A percentile compares a stretch with the other conserved stretches of the same genome.
These are phyloP conservation scores for Yarrowia divulgata DNA, from an alignment of 805 yeast genomes.

Conservation along the genomic window DNA sequence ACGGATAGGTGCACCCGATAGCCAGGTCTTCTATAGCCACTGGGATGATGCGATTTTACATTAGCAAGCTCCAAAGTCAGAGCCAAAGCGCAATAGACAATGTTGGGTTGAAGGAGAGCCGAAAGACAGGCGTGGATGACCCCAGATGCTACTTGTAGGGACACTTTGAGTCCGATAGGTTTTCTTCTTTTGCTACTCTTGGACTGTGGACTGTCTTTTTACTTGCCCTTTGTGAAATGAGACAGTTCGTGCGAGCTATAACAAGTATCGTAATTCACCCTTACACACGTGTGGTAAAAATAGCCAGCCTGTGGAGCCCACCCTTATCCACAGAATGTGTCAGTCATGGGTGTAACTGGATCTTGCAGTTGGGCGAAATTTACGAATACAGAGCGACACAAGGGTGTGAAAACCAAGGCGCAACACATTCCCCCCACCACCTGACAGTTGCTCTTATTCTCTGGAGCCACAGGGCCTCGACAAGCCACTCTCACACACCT, in stretches of 20 bases:
- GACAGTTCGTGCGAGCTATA: background rate
- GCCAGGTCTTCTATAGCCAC: background rate
- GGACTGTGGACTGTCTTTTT: too few relatives aligned
- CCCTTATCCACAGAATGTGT: background rate
- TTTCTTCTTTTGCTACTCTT: conserved; percentile 3
- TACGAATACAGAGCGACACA: too few relatives aligned
- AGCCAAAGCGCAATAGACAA: background rate
- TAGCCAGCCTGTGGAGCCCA: background rate
- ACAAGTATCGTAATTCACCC: background rate
- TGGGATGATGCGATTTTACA: conserved; percentile 18
- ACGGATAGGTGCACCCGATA: conserved; percentile 3
- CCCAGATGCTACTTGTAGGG: background rate
- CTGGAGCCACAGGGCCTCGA: background rate
- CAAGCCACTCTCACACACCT: conserved; percentile 14
- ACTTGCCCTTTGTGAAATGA: too few relatives aligned
- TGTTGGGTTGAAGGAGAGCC: background rate
- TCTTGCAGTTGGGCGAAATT: background rate
- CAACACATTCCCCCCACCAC: background rate
- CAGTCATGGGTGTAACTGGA: background rate
- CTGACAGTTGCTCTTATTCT: conserved; percentile 16
- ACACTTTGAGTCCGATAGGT: background rate
- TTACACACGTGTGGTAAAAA: conserved; percentile 1
- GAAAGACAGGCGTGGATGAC: conserved; percentile 12
- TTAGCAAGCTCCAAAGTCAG: conserved; percentile 11
- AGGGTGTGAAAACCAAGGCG: too few relatives aligned